Conservation (phyloP, 495 filamentous ascomycete species). For the Hypoxylon crocopeplum region DNA sequence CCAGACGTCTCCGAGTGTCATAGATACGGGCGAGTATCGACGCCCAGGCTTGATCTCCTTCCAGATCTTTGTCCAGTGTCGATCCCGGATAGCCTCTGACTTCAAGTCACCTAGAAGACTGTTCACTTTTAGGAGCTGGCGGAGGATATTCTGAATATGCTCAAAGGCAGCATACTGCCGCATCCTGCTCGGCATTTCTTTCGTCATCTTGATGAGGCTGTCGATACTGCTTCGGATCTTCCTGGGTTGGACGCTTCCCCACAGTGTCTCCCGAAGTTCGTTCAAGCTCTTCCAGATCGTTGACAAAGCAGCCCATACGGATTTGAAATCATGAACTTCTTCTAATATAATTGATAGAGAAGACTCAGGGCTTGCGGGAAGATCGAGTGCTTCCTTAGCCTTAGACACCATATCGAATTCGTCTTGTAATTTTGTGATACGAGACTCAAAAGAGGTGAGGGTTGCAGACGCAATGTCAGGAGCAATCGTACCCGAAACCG, state of each 20-base stretch:
- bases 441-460: slow-evolving; percentile 78
- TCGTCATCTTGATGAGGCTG: slow-evolving; percentile 93
- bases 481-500: slow-evolving; percentile 89
- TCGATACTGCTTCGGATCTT: slow-evolving; percentile 91
- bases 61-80: slow-evolving; percentile 98
- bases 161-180: slow-evolving; percentile 98
- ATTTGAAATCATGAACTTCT: slow-evolving; percentile 98
- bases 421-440: slow-evolving; percentile 79
- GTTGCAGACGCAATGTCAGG: slow-evolving; percentile 84
- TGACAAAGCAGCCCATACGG: slow-evolving; percentile 91
- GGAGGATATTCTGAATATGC: slow-evolving; percentile 91
- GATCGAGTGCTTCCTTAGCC: slow-evolving; percentile 93
- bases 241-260: slow-evolving; percentile 90
- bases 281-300: slow-evolving; percentile 98
- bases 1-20: slow-evolving; percentile 97
- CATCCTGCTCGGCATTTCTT: slow-evolving; percentile 99
- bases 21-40: slow-evolving; percentile 87
- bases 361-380: slow-evolving; percentile 78
- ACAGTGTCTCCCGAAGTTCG: slow-evolving; percentile 87
- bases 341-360: slow-evolving; percentile 82
- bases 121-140: slow-evolving; percentile 88
- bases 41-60: slow-evolving; percentile 90
- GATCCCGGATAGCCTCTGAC: slow-evolving; percentile 92
- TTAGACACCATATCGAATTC: slow-evolving; percentile 94
- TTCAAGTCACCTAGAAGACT: slow-evolving; percentile 87